A percentile compares a stretch with the other conserved stretches of the same genome.
Conservation (phyloP, 352 stramenopile species). For the Blastocystis sp. region DNA sequence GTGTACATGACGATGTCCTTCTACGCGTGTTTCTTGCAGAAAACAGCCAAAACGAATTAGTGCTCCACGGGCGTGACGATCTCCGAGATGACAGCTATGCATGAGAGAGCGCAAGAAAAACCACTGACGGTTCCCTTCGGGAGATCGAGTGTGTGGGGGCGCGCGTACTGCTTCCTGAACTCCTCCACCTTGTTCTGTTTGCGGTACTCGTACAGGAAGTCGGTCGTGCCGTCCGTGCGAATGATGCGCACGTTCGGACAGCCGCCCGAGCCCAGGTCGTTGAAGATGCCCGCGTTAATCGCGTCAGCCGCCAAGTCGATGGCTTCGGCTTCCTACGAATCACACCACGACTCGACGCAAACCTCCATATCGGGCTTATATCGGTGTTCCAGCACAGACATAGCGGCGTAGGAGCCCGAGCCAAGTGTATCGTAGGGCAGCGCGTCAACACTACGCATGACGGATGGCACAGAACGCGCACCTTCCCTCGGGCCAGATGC, state of each 20-base stretch:
- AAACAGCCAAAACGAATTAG: constrained; percentile 44
- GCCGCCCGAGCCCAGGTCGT: constrained; percentile 68
- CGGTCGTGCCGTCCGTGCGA: constrained; percentile 69
- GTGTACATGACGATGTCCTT: constrained; percentile 58
- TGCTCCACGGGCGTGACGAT: constrained; percentile 35
- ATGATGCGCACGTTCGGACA: constrained; percentile 72
- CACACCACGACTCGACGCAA: neutral
- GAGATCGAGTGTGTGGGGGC: constrained; percentile 32
- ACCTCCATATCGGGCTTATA: constrained; percentile 69
- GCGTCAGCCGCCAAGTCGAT: constrained; percentile 67
- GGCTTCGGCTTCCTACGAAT: constrained; percentile 51
- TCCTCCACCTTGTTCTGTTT: constrained; percentile 71
- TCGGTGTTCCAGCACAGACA: constrained; percentile 63
- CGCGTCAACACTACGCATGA: constrained; percentile 22
- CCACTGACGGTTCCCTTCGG: constrained; percentile 30
- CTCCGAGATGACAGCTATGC: constrained; percentile 57
- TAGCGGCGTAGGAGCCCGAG: constrained; percentile 61
- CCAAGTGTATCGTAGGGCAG: constrained; percentile 60
- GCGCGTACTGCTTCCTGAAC: constrained; percentile 50
- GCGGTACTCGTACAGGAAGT: constrained; percentile 67
- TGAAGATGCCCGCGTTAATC: constrained; percentile 73
- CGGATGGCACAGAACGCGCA: neutral
- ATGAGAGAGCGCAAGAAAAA: neutral
- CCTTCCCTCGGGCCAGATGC: constrained; percentile 73
- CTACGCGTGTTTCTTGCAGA: constrained; percentile 44